A percentile compares a stretch with the other conserved stretches of the same genome.
Conservation (phyloP, 352 stramenopile genomes). For the Pythium chondricola region DNA sequence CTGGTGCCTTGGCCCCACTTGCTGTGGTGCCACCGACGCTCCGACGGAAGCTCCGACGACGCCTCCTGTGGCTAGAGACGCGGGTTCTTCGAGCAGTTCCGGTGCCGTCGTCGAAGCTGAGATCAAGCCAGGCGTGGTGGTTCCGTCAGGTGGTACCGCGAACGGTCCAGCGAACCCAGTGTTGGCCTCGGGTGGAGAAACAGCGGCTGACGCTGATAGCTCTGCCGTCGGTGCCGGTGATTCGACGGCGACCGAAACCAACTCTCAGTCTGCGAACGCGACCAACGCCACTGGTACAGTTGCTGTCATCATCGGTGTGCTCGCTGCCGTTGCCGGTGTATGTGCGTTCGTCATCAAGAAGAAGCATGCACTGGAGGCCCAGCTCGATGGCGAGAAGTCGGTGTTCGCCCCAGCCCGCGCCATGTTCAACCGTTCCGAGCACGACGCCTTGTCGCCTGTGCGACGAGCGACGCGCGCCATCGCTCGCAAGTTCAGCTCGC, state of each 20-base stretch:
- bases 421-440: constrained; percentile 33
- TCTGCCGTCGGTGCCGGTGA: background rate
- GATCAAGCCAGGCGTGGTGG: constrained; percentile 7
- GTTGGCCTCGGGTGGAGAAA: background rate
- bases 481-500: constrained; percentile 14
- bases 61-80: background rate
- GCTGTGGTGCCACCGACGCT: constrained; percentile 23
- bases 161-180: background rate
- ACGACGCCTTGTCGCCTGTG: constrained; percentile 19
- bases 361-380: constrained; percentile 34
- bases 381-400: constrained; percentile 37
- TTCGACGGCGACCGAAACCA: constrained; percentile 22
- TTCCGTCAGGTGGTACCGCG: background rate
- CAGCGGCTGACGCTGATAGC: background rate
- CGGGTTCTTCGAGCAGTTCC: background rate
- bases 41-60: background rate
- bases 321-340: constrained; percentile 35
- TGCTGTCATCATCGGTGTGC: constrained; percentile 38
- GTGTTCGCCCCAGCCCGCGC: constrained; percentile 25
- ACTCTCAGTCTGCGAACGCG: constrained; percentile 30
- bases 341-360: constrained; percentile 58
- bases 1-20: constrained; percentile 56
- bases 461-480: background rate
- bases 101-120: constrained; percentile 8
- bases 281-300: constrained; percentile 36